Evolutionary conservation across 2,329 filamentous ascomycete species (phyloP).

Genomic region (Drechslerella dactyloides): DNA sequence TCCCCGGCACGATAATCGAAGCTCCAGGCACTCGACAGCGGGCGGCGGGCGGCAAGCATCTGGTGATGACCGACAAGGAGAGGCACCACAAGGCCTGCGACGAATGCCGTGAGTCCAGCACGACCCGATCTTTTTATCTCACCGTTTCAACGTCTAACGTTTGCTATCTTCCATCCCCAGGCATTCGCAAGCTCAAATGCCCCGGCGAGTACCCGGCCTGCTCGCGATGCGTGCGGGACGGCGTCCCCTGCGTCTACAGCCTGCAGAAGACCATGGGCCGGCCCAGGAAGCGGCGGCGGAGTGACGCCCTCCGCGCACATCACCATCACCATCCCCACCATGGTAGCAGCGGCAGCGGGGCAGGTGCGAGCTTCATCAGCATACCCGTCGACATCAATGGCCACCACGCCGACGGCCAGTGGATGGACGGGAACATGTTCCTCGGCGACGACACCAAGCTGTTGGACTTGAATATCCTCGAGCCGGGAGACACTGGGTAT

Average conservation of each 20-base stretch:
- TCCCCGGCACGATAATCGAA: no score
- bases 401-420: slow-evolving; percentile 24
- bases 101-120: slow-evolving; percentile 72
- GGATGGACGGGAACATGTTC: slow-evolving; percentile 37
- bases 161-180: slow-evolving; percentile 57
- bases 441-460: slow-evolving; percentile 31
- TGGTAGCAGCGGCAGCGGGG: background rate
- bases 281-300: slow-evolving; percentile 65
- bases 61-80: slow-evolving; percentile 53
- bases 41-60: background rate
- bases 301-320: slow-evolving; percentile 40
- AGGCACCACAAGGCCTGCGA: slow-evolving; percentile 69
- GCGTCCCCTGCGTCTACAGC: slow-evolving; percentile 68
- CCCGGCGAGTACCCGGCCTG: slow-evolving; percentile 69
- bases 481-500: slow-evolving; percentile 35
- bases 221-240: slow-evolving; percentile 66
- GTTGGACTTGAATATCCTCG: slow-evolving; percentile 38
- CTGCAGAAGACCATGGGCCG: slow-evolving; percentile 71
- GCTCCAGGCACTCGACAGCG: no score
- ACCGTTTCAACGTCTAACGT: slow-evolving; percentile 27
- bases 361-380: slow-evolving; percentile 9
- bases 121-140: slow-evolving; percentile 4
- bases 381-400: slow-evolving; percentile 18
- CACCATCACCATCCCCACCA: slow-evolving; percentile 15
- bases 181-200: slow-evolving; percentile 69